Evolutionary conservation across 2,329 filamentous ascomycete species (phyloP), one percentile per base, ranked within the genome.

Genomic region (Diplodia seriata): DNA sequence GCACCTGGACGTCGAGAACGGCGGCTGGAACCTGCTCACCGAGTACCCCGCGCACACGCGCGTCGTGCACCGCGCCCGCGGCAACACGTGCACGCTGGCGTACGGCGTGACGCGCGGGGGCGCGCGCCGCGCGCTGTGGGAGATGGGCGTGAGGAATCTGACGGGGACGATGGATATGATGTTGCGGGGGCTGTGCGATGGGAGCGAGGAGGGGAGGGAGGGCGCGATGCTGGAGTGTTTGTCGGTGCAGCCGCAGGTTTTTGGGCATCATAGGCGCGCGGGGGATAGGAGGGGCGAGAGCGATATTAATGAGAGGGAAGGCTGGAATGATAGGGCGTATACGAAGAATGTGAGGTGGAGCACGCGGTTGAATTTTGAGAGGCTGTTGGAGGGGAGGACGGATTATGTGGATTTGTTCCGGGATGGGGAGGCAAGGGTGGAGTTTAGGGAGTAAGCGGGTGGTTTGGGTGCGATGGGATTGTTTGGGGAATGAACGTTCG

Each of bases 151-250:
- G 11, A 68, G 71, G 2, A 72, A 67, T 14, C 47, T 65, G 49
- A 69, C 68, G 14, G 64, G 55, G 5, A 75, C 80, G 0, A 81
- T 79, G 69, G 76, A 79, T 49, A 72, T 75, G 40, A 74, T 76
- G 73, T 66, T 78, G 5, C 62, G 72, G 14, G 70, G 75, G 29
- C 70, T 79, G 57, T 73, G 76, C 66, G 73, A 78, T 59, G 72
- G 74, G 33, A 12, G 11, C 11, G 66, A 70, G n/a, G 66, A 71
- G 20, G 54, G 53, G 1, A 33, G 63, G 20, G 66, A 33, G 31
- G 31, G 71, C 18, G 59, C 20, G 1, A 36, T 51, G 20, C 70
- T 71, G 0, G 59, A 73, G 55, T 77, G 75, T 64, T 31, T 77
- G 15, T 73, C 72, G 5, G 72, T 74, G 40, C 72, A 73, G 57